Percentiles rank a stretch among this genome's conserved stretches.
These are phyloP conservation scores for Fusarium cicatricum DNA, from an alignment of 2,329 filamentous ascomycete species.

Conservation along the genomic window DNA sequence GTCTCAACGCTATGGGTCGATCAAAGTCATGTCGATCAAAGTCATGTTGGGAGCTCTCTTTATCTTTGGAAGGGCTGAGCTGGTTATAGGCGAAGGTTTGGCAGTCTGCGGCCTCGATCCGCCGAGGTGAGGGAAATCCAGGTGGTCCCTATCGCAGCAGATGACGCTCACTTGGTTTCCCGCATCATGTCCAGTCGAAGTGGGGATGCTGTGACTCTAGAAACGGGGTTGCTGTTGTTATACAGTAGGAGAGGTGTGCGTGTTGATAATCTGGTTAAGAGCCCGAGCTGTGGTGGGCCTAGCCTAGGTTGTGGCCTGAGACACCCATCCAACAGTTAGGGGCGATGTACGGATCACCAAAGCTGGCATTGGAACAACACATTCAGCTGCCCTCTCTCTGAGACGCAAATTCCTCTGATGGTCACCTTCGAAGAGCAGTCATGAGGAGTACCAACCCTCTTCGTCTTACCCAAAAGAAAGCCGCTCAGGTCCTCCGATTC, in stretches of 20 bases:
- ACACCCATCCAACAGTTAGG: no score
- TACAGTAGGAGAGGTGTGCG: no score
- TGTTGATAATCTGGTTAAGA: no score
- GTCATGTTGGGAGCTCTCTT: slow-evolving; percentile 20
- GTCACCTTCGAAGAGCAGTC: slow-evolving; percentile 1
- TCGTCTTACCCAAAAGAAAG: neutral
- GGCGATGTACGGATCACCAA: no score
- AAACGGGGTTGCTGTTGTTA: no score
- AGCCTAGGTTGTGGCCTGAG: no score
- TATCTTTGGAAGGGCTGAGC: neutral
- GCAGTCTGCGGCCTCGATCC: neutral
- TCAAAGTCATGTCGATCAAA: no score
- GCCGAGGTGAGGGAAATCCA: neutral
- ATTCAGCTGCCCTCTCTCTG: neutral
- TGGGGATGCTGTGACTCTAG: no score
- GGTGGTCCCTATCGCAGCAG: no score
- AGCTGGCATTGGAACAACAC: neutral
- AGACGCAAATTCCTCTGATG: neutral
- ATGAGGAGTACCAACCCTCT: rapidly evolving
- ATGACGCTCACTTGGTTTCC: no score
- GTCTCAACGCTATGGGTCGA: slow-evolving; percentile 16
- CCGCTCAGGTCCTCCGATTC: neutral
- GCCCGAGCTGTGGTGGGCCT: no score
- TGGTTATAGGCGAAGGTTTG: neutral
- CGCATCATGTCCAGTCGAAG: no score